phyloP scores from a whole-genome alignment of 805 yeast species.

The Teunomyces barrocoloradensis region DNA sequence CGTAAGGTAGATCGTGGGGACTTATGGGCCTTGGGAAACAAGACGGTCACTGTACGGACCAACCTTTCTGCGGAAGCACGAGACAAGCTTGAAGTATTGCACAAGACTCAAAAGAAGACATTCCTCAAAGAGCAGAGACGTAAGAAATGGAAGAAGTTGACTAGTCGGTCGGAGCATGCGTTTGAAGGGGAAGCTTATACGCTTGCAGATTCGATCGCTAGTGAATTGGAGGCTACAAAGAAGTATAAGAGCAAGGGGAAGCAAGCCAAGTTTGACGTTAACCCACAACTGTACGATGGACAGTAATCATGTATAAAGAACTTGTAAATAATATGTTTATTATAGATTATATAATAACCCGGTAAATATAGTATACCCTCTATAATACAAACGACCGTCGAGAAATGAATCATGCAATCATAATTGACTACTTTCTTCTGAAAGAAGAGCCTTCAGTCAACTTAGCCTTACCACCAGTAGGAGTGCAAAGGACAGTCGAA shows the following conservation, averaged over 20 bases:
- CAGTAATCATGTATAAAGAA: conserved; percentile 4
- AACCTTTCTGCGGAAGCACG: conserved; percentile 26
- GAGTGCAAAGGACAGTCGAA: conserved; percentile 39
- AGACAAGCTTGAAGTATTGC: conserved; percentile 33
- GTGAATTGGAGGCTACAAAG: conserved; percentile 30
- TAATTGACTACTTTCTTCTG: conserved; percentile 35
- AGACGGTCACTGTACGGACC: conserved; percentile 31
- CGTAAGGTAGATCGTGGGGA: conserved; percentile 84
- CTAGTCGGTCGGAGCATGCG: conserved; percentile 22
- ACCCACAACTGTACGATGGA: conserved; percentile 12
- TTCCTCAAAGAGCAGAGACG: conserved; percentile 34
- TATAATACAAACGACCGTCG: conserved; percentile 3
- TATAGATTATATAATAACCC: conserved; percentile 3
- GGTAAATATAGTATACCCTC: conserved; percentile 3
- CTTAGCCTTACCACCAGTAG: conserved; percentile 44
- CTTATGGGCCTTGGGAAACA: conserved; percentile 63
- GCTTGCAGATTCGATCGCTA: conserved; percentile 27
- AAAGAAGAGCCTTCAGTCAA: conserved; percentile 42
- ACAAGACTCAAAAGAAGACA: conserved; percentile 39
- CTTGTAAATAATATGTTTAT: conserved; percentile 3
- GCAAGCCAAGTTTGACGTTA: conserved; percentile 23
- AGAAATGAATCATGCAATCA: conserved; percentile 5
- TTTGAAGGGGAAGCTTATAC: conserved; percentile 27
- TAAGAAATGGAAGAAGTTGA: conserved; percentile 32
- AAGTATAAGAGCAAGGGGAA: conserved; percentile 33